Conservation (phyloP, 768 basidiomycete species). For the Lactarius deliciosus region DNA sequence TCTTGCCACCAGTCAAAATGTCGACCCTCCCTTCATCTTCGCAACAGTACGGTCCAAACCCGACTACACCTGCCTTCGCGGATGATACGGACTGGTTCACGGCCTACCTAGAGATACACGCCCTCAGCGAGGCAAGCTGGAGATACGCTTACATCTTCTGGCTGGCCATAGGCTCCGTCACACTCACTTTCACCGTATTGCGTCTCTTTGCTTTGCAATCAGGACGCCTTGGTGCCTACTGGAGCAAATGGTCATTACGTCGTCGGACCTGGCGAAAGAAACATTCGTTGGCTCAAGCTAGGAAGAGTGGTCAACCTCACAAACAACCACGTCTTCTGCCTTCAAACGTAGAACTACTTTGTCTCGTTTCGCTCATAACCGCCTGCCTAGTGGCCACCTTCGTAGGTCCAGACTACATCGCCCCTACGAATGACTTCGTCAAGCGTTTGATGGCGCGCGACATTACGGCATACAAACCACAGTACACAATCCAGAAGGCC, state of each 20-base stretch:
- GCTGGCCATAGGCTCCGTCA: constrained; percentile 48
- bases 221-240: constrained; percentile 50
- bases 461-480: constrained; percentile 45
- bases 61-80: constrained; percentile 44
- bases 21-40: constrained; percentile 8
- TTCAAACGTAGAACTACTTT: constrained; percentile 62
- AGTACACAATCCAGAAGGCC: constrained; percentile 62
- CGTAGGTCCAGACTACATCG: constrained; percentile 68
- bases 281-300: constrained; percentile 40
- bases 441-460: constrained; percentile 34
- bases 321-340: constrained; percentile 51
- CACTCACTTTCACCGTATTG: constrained; percentile 42
- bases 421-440: constrained; percentile 45
- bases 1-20: constrained; percentile 8
- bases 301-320: constrained; percentile 38
- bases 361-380: constrained; percentile 45
- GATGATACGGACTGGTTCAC: constrained; percentile 53
- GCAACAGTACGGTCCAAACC: constrained; percentile 34
- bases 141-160: constrained; percentile 60
- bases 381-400: constrained; percentile 49
- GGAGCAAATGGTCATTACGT: constrained; percentile 58
- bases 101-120: constrained; percentile 58
- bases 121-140: constrained; percentile 50
- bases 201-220: constrained; percentile 45
- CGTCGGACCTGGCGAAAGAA: constrained; percentile 58